Evolutionary conservation across 2,329 filamentous ascomycete genomes (phyloP).

Genomic region (Chaetomium sp.): DNA sequence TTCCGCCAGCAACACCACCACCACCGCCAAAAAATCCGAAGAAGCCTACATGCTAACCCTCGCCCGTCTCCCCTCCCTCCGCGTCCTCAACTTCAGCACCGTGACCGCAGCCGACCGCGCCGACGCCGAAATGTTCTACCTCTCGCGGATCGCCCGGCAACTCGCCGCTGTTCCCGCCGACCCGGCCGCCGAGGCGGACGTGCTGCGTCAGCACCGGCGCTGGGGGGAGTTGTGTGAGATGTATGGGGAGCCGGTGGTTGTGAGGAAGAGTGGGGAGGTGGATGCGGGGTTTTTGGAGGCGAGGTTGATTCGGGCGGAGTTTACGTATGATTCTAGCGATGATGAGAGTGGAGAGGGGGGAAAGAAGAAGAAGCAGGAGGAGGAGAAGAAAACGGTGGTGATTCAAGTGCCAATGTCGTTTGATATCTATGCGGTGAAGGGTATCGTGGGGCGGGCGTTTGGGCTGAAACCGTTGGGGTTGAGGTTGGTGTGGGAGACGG

Average conservation of each 20-base stretch:
- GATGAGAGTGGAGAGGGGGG: not conserved
- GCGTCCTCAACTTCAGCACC: slow-evolving; percentile 64
- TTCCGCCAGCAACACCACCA: slow-evolving; percentile 11
- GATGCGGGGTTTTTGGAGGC: slow-evolving; percentile 80
- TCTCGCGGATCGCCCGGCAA: slow-evolving; percentile 74
- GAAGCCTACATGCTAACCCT: slow-evolving; percentile 87
- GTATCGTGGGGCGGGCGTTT: slow-evolving; percentile 68
- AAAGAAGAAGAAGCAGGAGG: not conserved
- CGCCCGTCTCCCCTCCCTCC: slow-evolving; percentile 63
- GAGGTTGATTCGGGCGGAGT: slow-evolving; percentile 61
- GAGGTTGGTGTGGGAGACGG: slow-evolving; percentile 77
- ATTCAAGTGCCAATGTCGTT: slow-evolving; percentile 65
- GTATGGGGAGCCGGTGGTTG: slow-evolving; percentile 65
- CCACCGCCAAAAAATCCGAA: slow-evolving; percentile 49
- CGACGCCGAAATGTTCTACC: slow-evolving; percentile 91
- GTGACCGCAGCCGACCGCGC: slow-evolving; percentile 68
- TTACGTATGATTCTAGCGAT: slow-evolving; percentile 39
- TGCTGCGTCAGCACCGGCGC: slow-evolving; percentile 61
- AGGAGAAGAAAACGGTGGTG: slow-evolving; percentile 26
- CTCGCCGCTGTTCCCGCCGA: slow-evolving; percentile 50
- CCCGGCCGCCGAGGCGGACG: slow-evolving; percentile 44
- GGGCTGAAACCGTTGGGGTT: slow-evolving; percentile 56
- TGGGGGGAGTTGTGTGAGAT: slow-evolving; percentile 67
- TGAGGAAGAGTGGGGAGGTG: slow-evolving; percentile 45
- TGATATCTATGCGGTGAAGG: slow-evolving; percentile 76